These are phyloP conservation scores for Tirmania nivea DNA, from an alignment of 495 filamentous ascomycete genomes.

Conservation along the genomic window DNA sequence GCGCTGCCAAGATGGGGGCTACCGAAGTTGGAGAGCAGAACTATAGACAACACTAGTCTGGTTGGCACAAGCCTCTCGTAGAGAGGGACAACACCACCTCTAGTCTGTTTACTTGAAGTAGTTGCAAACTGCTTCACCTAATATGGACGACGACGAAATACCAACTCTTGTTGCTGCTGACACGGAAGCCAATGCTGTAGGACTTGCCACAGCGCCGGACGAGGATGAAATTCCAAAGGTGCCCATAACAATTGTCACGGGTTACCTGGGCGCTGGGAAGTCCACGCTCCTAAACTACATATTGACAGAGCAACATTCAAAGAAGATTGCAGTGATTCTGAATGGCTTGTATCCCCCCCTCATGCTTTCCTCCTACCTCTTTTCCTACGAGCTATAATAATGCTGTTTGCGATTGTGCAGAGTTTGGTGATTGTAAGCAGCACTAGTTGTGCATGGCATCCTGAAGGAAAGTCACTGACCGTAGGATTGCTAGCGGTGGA, in stretches of 20 bases:
- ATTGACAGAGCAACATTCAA: constrained; percentile 76
- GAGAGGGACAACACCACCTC: no score
- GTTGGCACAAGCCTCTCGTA: no score
- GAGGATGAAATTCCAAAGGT: constrained; percentile 40
- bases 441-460: not conserved
- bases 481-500: constrained; percentile 40
- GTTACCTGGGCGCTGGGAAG: constrained; percentile 84
- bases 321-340: constrained; percentile 91
- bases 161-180: constrained; percentile 47
- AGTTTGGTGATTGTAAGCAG: constrained; percentile 78
- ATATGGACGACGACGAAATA: constrained; percentile 40
- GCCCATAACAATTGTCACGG: constrained; percentile 85
- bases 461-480: not conserved
- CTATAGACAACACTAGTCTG: no score
- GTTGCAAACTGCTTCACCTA: not conserved
- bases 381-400: not conserved
- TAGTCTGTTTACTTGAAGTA: no score
- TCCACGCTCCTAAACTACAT: constrained; percentile 94
- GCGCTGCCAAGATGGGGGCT: no score
- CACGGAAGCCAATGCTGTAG: not conserved
- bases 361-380: not conserved
- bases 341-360: constrained; percentile 37
- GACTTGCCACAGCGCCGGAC: constrained; percentile 20
- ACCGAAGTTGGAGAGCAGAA: no score
- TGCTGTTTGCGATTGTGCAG: constrained; percentile 24